Percentiles rank a stretch among this genome's conserved stretches.
phyloP scores from a whole-genome alignment of 306 rosid species.

The Luffa acutangula region DNA sequence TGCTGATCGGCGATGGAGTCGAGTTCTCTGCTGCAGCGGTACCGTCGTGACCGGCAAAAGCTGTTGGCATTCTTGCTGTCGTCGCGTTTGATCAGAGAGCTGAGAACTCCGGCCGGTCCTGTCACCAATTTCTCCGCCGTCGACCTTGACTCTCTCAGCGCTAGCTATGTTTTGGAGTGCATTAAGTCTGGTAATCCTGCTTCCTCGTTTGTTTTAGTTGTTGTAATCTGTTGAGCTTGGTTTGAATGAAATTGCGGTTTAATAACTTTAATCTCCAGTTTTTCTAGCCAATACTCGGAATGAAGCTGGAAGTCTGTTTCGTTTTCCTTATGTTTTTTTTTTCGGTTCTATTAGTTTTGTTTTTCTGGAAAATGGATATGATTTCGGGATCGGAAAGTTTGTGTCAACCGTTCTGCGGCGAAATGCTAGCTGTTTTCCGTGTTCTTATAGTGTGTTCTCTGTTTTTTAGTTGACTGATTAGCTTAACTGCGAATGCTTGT shows the following conservation, averaged over 20 bases:
- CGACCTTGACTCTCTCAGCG: conserved; percentile 35
- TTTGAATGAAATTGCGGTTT: background rate
- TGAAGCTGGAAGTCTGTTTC: background rate
- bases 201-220: background rate
- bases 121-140: conserved; percentile 13
- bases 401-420: background rate
- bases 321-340: background rate
- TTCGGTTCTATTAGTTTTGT: background rate
- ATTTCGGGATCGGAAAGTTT: background rate
- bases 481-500: background rate
- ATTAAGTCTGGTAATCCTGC: conserved; percentile 26
- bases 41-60: conserved; percentile 42
- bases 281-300: background rate
- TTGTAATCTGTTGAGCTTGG: background rate
- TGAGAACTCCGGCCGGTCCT: conserved; percentile 24
- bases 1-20: conserved; percentile 8
- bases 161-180: conserved; percentile 35
- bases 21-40: conserved; percentile 22
- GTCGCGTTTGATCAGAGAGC: conserved; percentile 29
- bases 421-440: background rate
- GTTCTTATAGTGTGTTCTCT: background rate
- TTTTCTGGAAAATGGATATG: background rate
- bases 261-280: background rate
- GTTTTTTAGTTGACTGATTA: background rate
- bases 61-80: conserved; percentile 32